A percentile compares a stretch with the other conserved stretches of the same genome.
Conservation (phyloP, 352 stramenopile genomes). For the Pythium apleroticum region DNA sequence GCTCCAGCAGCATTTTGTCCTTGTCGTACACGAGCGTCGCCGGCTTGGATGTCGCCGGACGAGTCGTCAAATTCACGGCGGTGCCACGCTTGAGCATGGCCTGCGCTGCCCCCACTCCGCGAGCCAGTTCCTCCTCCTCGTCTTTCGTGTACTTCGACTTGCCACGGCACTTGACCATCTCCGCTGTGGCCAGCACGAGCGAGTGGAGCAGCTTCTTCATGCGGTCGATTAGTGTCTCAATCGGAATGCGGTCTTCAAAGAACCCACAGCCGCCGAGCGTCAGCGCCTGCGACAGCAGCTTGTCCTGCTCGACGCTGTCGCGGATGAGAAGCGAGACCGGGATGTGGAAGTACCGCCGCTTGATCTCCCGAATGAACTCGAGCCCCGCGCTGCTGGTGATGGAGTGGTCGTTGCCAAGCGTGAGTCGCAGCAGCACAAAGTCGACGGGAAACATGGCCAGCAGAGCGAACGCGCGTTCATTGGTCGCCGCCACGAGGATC, state of each 20-base stretch:
- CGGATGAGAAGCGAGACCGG: conserved; percentile 51
- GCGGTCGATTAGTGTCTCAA: conserved; percentile 39
- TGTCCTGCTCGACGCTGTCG: conserved; percentile 23
- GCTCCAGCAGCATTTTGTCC: conserved; percentile 63
- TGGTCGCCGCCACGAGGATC: conserved; percentile 61
- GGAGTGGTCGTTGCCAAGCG: conserved; percentile 59
- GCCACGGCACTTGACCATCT: conserved; percentile 46
- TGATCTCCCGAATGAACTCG: conserved; percentile 57
- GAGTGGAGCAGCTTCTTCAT: conserved; percentile 57
- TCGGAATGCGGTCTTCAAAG: conserved; percentile 48
- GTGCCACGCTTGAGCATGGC: conserved; percentile 39
- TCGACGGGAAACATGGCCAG: conserved; percentile 67
- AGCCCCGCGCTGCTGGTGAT: conserved; percentile 47
- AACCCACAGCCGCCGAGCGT: conserved; percentile 62
- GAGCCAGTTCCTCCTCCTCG: conserved; percentile 31
- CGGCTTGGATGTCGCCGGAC: conserved; percentile 40
- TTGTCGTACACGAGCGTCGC: conserved; percentile 60
- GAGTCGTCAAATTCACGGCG: conserved; percentile 14
- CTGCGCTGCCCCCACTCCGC: conserved; percentile 29
- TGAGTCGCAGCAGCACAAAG: conserved; percentile 52
- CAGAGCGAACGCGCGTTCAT: conserved; percentile 58
- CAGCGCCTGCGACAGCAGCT: conserved; percentile 50
- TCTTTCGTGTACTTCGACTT: conserved; percentile 22
- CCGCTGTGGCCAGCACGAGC: conserved; percentile 48
- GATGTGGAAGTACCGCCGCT: conserved; percentile 50